phyloP scores from a whole-genome alignment of 2,329 filamentous ascomycete genomes.

The Colletotrichum viniferum region DNA sequence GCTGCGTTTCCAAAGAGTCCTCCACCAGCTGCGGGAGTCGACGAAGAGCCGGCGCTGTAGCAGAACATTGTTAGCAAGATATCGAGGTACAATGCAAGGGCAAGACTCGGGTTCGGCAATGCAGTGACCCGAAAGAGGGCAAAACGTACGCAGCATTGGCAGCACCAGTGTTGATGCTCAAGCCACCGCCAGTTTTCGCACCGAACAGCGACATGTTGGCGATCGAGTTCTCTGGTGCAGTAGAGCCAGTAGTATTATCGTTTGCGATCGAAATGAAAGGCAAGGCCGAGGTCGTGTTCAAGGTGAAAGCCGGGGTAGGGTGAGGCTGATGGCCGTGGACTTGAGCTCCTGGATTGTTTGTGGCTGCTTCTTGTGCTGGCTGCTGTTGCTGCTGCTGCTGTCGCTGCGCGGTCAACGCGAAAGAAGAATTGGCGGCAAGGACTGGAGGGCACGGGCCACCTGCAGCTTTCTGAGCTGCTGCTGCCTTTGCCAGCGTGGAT shows the following conservation, averaged over 20 bases:
- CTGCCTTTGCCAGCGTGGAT: not conserved
- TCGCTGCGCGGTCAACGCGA: not conserved
- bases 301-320: not conserved
- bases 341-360: not conserved
- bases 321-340: not conserved
- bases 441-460: not conserved
- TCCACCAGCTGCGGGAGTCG: conserved; percentile 8
- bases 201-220: conserved; percentile 8
- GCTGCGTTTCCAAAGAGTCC: conserved; percentile 9
- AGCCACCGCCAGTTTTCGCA: conserved; percentile 45
- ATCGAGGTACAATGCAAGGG: not conserved
- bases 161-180: conserved; percentile 67
- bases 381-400: not conserved
- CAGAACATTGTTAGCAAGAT: not conserved
- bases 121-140: not conserved
- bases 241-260: not conserved
- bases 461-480: not conserved
- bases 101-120: not conserved
- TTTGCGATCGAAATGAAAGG: not conserved
- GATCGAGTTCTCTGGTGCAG: not conserved
- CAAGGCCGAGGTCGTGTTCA: not conserved
- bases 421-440: conserved; percentile 17
- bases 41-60: not conserved
- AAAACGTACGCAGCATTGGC: conserved; percentile 60
- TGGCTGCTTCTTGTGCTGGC: not conserved